These are phyloP conservation scores for Grosmannia serpens DNA, from an alignment of 2,329 filamentous ascomycete species.

Conservation along the genomic window DNA sequence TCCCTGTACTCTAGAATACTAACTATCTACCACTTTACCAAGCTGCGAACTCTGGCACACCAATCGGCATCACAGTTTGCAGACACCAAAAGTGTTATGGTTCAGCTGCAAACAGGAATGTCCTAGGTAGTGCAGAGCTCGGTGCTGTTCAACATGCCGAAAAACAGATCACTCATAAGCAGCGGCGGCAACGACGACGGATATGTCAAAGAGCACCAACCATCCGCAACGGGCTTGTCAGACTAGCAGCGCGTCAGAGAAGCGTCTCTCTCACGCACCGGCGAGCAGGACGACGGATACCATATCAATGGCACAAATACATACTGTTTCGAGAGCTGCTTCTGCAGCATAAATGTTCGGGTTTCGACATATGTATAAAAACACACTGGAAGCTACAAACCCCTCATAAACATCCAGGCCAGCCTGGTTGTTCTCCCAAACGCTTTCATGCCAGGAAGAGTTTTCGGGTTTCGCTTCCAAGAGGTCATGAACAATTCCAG, in stretches of 20 bases:
- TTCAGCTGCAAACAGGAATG: not conserved
- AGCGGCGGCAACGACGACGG: too few relatives aligned
- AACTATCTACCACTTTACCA: not conserved
- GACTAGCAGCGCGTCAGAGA: too few relatives aligned
- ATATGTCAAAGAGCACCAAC: too few relatives aligned
- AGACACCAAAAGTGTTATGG: not conserved
- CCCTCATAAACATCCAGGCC: not conserved
- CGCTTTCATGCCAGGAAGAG: not conserved
- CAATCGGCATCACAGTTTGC: not conserved
- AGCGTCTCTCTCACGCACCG: too few relatives aligned
- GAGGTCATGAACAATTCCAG: not conserved
- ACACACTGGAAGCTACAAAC: not conserved
- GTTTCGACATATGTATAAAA: not conserved
- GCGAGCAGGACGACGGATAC: not conserved
- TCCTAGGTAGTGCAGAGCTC: too few relatives aligned
- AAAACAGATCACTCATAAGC: too few relatives aligned
- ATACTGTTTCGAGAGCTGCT: not conserved
- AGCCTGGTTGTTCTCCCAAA: not conserved
- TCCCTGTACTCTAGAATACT: not conserved
- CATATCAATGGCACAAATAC: not conserved
- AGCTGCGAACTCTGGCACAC: not conserved
- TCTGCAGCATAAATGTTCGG: not conserved
- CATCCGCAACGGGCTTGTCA: not conserved
- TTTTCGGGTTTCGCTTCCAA: not conserved
- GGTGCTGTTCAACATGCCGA: too few relatives aligned